Evolutionary conservation across 2,329 filamentous ascomycete species (phyloP).

Genomic region (Chrysoporthe cubensis): DNA sequence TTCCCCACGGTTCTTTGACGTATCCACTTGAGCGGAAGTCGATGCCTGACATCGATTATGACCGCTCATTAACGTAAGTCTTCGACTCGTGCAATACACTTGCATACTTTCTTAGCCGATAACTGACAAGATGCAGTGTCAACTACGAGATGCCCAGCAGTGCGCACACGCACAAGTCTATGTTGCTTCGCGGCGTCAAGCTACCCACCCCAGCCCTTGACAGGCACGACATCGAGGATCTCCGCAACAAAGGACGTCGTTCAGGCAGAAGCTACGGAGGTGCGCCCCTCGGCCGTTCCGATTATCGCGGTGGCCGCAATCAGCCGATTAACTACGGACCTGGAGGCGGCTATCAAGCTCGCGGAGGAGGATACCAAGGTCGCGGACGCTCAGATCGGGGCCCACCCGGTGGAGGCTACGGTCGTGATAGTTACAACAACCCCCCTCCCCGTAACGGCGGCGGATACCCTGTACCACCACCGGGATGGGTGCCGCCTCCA

Average conservation of each 20-base stretch:
- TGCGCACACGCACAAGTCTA: constrained; percentile 82
- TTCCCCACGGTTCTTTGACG: constrained; percentile 79
- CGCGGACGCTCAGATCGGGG: constrained; percentile 25
- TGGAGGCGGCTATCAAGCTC: constrained; percentile 30
- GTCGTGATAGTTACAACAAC: constrained; percentile 30
- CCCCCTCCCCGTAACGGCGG: constrained; percentile 23
- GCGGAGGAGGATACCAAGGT: constrained; percentile 24
- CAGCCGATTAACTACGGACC: constrained; percentile 58
- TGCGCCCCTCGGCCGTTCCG: constrained; percentile 54
- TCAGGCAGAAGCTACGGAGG: constrained; percentile 74
- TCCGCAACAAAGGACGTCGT: constrained; percentile 67
- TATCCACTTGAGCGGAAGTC: constrained; percentile 75
- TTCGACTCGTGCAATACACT: neutral
- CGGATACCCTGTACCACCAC: constrained; percentile 34
- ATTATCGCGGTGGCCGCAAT: constrained; percentile 48
- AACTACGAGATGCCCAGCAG: constrained; percentile 81
- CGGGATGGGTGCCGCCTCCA: constrained; percentile 48
- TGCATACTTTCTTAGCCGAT: neutral
- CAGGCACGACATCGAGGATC: constrained; percentile 73
- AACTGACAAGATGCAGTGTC: constrained; percentile 61
- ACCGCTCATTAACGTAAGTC: constrained; percentile 81
- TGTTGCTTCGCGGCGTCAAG: constrained; percentile 84
- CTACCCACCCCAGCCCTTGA: constrained; percentile 74
- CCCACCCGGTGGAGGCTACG: constrained; percentile 22
- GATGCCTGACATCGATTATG: constrained; percentile 79